A percentile compares a stretch with the other conserved stretches of the same genome.
These are phyloP conservation scores for Suillus subalutaceus DNA, from an alignment of 768 basidiomycete species.

Conservation along the genomic window DNA sequence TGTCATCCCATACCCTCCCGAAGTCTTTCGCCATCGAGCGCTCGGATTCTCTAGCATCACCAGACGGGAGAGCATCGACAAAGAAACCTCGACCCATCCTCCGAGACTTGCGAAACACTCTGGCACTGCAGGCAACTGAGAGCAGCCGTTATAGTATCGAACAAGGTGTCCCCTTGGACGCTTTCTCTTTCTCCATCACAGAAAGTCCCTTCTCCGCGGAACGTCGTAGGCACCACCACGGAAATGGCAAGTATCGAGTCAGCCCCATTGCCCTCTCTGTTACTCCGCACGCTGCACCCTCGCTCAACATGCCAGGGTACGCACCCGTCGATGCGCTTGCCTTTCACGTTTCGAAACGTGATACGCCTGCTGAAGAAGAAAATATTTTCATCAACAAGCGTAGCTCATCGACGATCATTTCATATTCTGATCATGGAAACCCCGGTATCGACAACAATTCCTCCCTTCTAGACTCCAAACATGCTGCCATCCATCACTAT, in stretches of 20 bases:
- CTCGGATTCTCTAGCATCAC: neutral
- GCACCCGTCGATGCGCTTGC: neutral
- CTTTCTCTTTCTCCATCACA: neutral
- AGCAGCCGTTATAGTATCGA: constrained; percentile 19
- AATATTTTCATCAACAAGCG: neutral
- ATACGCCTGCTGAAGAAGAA: neutral
- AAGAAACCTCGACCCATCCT: constrained; percentile 20
- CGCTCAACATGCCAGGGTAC: no score
- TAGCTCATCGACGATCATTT: constrained; percentile 11
- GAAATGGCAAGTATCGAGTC: neutral
- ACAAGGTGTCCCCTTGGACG: constrained; percentile 2
- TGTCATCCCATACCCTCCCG: neutral
- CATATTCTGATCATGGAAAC: constrained; percentile 7
- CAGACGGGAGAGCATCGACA: neutral
- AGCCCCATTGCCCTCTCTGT: neutral
- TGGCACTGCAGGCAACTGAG: constrained; percentile 13
- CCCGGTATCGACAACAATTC: neutral
- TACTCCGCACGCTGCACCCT: neutral
- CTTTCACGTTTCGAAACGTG: neutral
- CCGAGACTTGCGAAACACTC: constrained; percentile 21
- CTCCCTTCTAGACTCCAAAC: neutral
- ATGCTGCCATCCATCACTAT: neutral
- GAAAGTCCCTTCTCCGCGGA: neutral
- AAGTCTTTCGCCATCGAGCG: neutral
- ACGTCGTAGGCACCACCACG: neutral